Percentiles rank a stretch among this genome's conserved stretches.
Conservation (phyloP, 371 early-diverging fungal genomes). For the Haplosporangium sp. region DNA sequence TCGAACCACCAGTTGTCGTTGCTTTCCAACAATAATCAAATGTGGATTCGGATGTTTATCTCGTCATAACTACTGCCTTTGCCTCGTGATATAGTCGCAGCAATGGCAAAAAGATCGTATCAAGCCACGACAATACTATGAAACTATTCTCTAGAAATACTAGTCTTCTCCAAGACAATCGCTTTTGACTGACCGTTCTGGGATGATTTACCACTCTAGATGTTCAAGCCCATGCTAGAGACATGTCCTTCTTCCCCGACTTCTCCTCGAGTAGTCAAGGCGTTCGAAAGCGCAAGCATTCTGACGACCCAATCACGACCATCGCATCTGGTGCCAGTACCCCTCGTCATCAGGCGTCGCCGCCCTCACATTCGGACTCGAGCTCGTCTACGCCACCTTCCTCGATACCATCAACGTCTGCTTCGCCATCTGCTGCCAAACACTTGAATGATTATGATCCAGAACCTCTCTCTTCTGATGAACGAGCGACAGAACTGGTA, state of each 20-base stretch:
- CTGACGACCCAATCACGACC: constrained; percentile 25
- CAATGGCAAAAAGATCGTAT: background rate
- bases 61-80: background rate
- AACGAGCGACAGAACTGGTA: background rate
- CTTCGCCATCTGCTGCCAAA: constrained; percentile 12
- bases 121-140: background rate
- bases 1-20: background rate
- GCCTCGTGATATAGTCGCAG: constrained; percentile 7
- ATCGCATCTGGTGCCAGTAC: constrained; percentile 30
- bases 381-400: constrained; percentile 28
- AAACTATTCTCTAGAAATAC: background rate
- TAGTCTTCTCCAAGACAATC: background rate
- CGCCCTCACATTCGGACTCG: constrained; percentile 22
- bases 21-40: background rate
- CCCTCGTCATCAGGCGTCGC: constrained; percentile 21
- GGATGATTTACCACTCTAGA: background rate
- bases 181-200: constrained; percentile 8
- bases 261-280: constrained; percentile 14
- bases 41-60: constrained; percentile 16
- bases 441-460: constrained; percentile 10
- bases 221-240: constrained; percentile 20
- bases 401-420: constrained; percentile 22
- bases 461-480: constrained; percentile 7
- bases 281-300: constrained; percentile 37
- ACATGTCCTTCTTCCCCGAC: constrained; percentile 16